A percentile compares a stretch with the other conserved stretches of the same genome.
phyloP scores from a whole-genome alignment of 495 filamentous ascomycete species.

The Daldinia decipiens region DNA sequence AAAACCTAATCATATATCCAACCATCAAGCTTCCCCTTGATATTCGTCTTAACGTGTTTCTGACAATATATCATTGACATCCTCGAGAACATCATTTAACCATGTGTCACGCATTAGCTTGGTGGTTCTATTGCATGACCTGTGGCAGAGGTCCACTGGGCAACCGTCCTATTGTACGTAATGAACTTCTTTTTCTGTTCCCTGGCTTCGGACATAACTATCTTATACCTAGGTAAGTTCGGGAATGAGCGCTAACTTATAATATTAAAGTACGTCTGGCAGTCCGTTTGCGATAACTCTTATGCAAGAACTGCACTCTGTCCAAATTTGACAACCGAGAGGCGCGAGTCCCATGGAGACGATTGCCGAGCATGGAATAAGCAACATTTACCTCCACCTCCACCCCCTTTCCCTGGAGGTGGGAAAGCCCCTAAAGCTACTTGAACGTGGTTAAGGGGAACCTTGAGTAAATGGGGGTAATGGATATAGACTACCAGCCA shows the following conservation, averaged over 20 bases:
- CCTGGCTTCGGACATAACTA: not conserved
- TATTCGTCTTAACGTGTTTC: too few relatives aligned
- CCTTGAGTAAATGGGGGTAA: not conserved
- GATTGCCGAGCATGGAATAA: slow-evolving; percentile 23
- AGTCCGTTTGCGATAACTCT: slow-evolving; percentile 35
- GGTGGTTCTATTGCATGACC: slow-evolving; percentile 39
- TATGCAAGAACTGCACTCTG: slow-evolving; percentile 27
- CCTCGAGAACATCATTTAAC: too few relatives aligned
- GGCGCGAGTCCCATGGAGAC: slow-evolving; percentile 23
- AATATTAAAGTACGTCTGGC: slow-evolving; percentile 28
- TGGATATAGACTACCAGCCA: not conserved
- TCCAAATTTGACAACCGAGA: slow-evolving; percentile 30
- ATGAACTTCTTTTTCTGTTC: not conserved
- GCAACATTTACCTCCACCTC: slow-evolving; percentile 26
- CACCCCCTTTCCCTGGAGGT: not conserved
- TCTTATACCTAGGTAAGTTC: too few relatives aligned
- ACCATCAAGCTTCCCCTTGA: not conserved
- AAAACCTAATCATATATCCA: not conserved
- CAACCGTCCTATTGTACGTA: not conserved
- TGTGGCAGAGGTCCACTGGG: slow-evolving; percentile 41
- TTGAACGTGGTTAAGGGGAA: not conserved
- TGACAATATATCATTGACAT: too few relatives aligned
- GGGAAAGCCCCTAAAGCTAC: not conserved
- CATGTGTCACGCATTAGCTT: slow-evolving; percentile 42
- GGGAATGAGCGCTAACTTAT: not conserved